Base-by-base conservation (phyloP, 2,329 filamentous ascomycete species). In the Ophiostoma piceae region DNA sequence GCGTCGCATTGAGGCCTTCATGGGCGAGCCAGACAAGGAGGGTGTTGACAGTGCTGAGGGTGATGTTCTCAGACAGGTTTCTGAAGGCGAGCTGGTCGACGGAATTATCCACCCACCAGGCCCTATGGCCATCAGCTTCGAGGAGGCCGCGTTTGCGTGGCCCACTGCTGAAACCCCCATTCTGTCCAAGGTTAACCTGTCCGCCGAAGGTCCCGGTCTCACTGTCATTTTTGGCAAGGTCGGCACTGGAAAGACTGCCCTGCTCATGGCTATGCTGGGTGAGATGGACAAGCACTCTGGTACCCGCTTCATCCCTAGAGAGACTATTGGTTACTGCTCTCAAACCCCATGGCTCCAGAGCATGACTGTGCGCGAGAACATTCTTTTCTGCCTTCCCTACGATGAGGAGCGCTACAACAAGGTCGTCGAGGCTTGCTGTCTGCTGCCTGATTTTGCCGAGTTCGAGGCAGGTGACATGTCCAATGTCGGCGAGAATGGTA, bases 1-100 rank as follows among this genome's bases (percentile, higher is more conserved):
- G 72, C 87, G 86, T 9, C 89, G 93, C 73, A 92, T 97, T 26
- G 91, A 96, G 75, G 84, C 86, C 29, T 97, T 96, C 79, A 96
- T 97, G 92, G 81, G 83, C 0, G 93, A 97, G 77, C 92, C 92
- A 0, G 88, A 97, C 75, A 92, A 92, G 74, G 85, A 87, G 39
- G 82, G 85, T 37, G 77, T 78, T 2, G 80, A 81, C 3, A 75
- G 77, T 9, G 78, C 82, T 2, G 65, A 77, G 0, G 73, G 73
- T 1, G 75, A 74, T 12, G 66, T 71, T 35, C 66, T 74, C 66
- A 67, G 47, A 12, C 72, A 70, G 19, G 47, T 43, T 1, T 14
- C 22, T 35, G 65, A 71, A 11, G 70, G 41, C 37, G 57, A 35
- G 16, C 51, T 71, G 6, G 67, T 69, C 2, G 69, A 70, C 35